Evolutionary conservation across 192 early-diverging fungal species (phyloP).

Genomic region (Coemansia sp.): DNA sequence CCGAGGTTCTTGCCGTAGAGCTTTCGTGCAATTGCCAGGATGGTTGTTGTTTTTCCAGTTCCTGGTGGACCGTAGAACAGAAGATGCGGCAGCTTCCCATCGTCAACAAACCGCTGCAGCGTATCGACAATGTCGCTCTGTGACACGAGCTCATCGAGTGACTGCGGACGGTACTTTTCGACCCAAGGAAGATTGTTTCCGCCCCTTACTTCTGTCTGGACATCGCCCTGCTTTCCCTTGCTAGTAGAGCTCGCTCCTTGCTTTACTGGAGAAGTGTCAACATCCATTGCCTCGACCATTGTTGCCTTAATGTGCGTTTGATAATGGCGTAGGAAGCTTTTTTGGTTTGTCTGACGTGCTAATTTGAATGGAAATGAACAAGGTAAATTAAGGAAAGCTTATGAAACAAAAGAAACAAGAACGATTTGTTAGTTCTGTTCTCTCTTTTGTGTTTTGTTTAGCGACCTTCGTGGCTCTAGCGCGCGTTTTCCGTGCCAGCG

Average conservation of each 20-base stretch:
- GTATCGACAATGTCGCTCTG: conserved; percentile 90
- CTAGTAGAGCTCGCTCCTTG: conserved; percentile 1
- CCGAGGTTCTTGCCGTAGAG: conserved; percentile 82
- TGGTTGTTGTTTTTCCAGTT: conserved; percentile 95
- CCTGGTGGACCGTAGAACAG: conserved; percentile 98
- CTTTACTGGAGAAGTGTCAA: conserved; percentile 23
- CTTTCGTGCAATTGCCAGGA: conserved; percentile 88
- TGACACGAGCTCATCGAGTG: conserved; percentile 91
- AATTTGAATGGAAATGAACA: background rate
- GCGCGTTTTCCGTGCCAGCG: no score
- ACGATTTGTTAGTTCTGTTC: no score
- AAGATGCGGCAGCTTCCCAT: conserved; percentile 90
- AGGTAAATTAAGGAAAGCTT: background rate
- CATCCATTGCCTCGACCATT: conserved; percentile 53
- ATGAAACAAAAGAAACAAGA: no score
- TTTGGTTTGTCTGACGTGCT: background rate
- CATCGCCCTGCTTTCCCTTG: conserved; percentile 51
- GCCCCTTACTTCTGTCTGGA: background rate
- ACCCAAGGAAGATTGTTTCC: conserved; percentile 67
- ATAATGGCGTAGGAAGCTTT: no score
- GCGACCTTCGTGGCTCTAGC: no score
- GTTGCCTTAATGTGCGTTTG: no score
- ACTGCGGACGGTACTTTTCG: conserved; percentile 91
- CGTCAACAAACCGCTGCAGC: conserved; percentile 88
- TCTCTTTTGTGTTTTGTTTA: no score